A percentile compares a stretch with the other conserved stretches of the same genome.
These are phyloP conservation scores for Ophiosphaerella herpotricha DNA, from an alignment of 2,329 filamentous ascomycete genomes.

Conservation along the genomic window DNA sequence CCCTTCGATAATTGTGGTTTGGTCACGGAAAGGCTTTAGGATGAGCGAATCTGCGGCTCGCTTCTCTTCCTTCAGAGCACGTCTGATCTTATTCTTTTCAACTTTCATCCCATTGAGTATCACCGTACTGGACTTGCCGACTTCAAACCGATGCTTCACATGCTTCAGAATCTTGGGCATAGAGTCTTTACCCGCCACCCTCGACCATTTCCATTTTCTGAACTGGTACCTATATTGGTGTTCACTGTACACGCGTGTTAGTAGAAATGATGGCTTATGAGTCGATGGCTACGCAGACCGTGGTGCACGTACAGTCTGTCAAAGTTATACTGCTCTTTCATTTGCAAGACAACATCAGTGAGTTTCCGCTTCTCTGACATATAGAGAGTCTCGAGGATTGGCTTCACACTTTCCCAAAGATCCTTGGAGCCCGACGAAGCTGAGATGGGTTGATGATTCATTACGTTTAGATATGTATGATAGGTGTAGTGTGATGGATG, in stretches of 20 bases:
- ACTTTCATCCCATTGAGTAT: conserved; percentile 29
- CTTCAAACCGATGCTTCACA: conserved; percentile 16
- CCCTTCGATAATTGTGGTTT: background rate
- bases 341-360: background rate
- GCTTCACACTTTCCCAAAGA: background rate
- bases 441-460: background rate
- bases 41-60: conserved; percentile 9
- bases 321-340: background rate
- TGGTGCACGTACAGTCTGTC: background rate
- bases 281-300: background rate
- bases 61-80: conserved; percentile 23
- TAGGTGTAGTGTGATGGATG: too few relatives aligned
- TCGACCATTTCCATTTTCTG: conserved; percentile 38
- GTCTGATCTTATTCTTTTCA: conserved; percentile 30
- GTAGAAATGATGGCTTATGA: background rate
- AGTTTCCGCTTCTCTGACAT: background rate
- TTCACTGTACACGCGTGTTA: conserved; percentile 17
- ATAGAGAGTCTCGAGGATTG: background rate
- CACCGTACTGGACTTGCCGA: conserved; percentile 16
- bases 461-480: background rate
- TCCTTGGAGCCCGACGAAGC: background rate
- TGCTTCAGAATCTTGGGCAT: background rate
- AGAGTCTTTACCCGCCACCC: conserved; percentile 21
- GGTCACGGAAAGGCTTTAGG: background rate
- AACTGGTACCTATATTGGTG: conserved; percentile 42